Evolutionary conservation across 208 protist species (phyloP).

Genomic region (Trichomonas vaginalis): DNA sequence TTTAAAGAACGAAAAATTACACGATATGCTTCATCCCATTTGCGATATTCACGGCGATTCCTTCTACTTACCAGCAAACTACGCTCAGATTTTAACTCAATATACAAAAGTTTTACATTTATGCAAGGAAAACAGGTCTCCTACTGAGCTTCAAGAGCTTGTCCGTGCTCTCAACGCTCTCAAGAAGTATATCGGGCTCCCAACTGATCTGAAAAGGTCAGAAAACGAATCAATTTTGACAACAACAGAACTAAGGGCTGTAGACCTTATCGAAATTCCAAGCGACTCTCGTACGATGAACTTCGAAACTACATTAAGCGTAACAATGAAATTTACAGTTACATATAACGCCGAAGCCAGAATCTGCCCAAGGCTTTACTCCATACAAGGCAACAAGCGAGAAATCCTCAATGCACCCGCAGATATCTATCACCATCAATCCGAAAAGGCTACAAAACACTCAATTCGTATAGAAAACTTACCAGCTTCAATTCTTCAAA

Average conservation of each 20-base stretch:
- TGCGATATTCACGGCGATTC: background rate
- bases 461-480: background rate
- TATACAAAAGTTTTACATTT: background rate
- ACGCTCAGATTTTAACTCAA: background rate
- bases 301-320: background rate
- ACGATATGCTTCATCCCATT: background rate
- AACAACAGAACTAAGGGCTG: background rate
- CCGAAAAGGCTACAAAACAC: background rate
- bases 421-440: background rate
- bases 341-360: background rate
- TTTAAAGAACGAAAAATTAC: background rate
- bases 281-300: background rate
- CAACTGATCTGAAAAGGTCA: background rate
- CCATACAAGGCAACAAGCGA: background rate
- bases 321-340: background rate
- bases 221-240: background rate
- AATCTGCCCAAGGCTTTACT: background rate
- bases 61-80: background rate
- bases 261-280: background rate
- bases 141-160: background rate
- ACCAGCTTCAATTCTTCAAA: background rate
- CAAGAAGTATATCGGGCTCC: background rate
- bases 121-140: background rate
- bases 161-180: background rate
- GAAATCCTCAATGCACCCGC: background rate